Base-by-base conservation (phyloP, 2,329 filamentous ascomycete species). In the Trichophyton mentagrophytes region DNA sequence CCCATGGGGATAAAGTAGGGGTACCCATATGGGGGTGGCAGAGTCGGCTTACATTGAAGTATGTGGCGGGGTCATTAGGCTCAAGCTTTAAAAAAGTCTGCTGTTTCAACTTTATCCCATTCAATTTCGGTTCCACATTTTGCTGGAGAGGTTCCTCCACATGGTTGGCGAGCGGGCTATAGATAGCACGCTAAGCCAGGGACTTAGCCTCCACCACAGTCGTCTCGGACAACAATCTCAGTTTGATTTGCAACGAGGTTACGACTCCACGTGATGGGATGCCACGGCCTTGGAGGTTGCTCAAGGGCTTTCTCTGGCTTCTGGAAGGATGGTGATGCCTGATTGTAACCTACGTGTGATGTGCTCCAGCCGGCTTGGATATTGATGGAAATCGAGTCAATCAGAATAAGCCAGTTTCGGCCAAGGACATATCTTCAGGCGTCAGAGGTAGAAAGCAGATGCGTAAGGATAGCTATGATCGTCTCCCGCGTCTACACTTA, bases 101-200 rank as follows among this genome's bases (percentile, higher is more conserved):
- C 13, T 55, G 51, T 55, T 55, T 55, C 51, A 55, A 55, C 51
- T 55, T 55, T 33, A 55, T 55, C 51, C 40, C 51, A 36, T 55
- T 55, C 51, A 55, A 55, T 55, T 55, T 55, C 51, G 51, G 51
- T 55, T 55, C 51, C 51, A 55, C 51, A 55, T 55, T 55, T 55
- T 36, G 51, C 51, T 55, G 51, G 27, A 55, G 51, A n/a, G 30
- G 51, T 55, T 55, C 51, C 51, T 55, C 51, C 51, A 55, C 51
- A 55, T 55, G 51, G 51, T 55, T 55, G 51, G 51, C 27, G 30
- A 55, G 51, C 30, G 51, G 51, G 51, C 51, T 55, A 55, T 55
- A 55, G 27, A 55, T 55, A 55, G 51, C 51, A 55, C 51, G 27
- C 51, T 55, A 55, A 55, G 30, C 51, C 51, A 36, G 30, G 51